A percentile compares a stretch with the other conserved stretches of the same genome.
phyloP scores from a whole-genome alignment of 2,329 filamentous ascomycete genomes.

The Trichoderma cornu-damae region DNA sequence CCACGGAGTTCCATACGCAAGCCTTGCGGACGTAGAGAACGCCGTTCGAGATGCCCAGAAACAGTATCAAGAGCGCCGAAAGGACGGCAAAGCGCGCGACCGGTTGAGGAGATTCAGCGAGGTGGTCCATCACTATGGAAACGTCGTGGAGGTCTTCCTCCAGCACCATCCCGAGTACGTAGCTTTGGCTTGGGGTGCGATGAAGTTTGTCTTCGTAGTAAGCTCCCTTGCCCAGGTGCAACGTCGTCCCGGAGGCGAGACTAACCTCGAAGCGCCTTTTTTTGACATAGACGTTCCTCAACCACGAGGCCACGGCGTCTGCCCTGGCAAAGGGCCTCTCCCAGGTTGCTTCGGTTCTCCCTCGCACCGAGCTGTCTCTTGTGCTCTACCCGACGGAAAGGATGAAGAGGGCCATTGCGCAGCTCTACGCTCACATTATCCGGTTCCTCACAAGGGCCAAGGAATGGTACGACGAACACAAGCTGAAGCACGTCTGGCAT shows the following conservation, averaged over 20 bases:
- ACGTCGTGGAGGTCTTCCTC: background rate
- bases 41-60: background rate
- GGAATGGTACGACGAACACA: background rate
- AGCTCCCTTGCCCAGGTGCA: background rate
- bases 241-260: background rate
- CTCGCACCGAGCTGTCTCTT: background rate
- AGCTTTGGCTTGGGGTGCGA: slow-evolving; percentile 9
- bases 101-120: background rate
- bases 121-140: background rate
- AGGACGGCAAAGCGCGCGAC: background rate
- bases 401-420: background rate
- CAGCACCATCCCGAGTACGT: slow-evolving; percentile 16
- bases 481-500: background rate
- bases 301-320: background rate
- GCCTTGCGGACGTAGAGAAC: background rate
- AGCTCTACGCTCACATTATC: background rate
- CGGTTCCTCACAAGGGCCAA: background rate
- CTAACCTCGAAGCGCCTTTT: background rate
- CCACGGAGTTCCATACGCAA: background rate
- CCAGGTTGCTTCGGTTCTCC: background rate
- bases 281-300: background rate
- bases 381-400: background rate
- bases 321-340: background rate
- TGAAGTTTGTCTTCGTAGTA: slow-evolving; percentile 10
- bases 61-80: background rate